A percentile compares a stretch with the other conserved stretches of the same genome.
Evolutionary conservation across 257 asterid species (phyloP).

Genomic region (Orobanche coerulescens): DNA sequence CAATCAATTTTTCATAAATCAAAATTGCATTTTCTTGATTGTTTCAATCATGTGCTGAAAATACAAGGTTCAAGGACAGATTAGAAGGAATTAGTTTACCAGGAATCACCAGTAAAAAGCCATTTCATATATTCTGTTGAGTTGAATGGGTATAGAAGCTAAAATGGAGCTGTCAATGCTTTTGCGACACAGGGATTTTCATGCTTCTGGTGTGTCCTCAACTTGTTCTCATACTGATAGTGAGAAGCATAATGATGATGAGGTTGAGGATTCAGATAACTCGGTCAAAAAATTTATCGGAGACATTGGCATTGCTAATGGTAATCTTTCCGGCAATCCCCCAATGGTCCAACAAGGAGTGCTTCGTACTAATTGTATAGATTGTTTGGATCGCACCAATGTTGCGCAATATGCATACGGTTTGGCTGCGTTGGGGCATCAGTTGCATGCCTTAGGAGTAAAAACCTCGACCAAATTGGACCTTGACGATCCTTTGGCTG

Average conservation of each 20-base stretch:
- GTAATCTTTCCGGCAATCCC: slow-evolving; percentile 33
- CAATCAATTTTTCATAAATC: no score
- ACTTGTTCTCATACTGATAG: slow-evolving; percentile 24
- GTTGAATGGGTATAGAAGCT: not conserved
- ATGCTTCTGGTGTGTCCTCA: slow-evolving; percentile 26
- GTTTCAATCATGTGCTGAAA: no score
- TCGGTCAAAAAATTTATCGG: slow-evolving; percentile 28
- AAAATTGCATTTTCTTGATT: no score
- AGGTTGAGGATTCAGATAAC: slow-evolving; percentile 32
- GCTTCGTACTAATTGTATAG: slow-evolving; percentile 72
- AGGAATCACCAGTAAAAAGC: no score
- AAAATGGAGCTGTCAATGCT: slow-evolving; percentile 7
- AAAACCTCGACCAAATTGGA: slow-evolving; percentile 43
- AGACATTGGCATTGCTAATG: slow-evolving; percentile 20
- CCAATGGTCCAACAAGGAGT: slow-evolving; percentile 54
- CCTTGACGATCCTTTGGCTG: slow-evolving; percentile 76
- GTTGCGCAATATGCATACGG: slow-evolving; percentile 82
- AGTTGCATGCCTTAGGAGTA: slow-evolving; percentile 49
- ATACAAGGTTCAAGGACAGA: not conserved
- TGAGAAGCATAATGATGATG: slow-evolving; percentile 33
- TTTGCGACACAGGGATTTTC: slow-evolving; percentile 39
- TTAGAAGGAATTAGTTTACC: no score
- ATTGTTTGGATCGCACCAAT: slow-evolving; percentile 78
- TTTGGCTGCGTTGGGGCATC: slow-evolving; percentile 73
- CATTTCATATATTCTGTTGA: no score